Conservation (phyloP, 495 filamentous ascomycete species). For the Penicillium verhagenii region DNA sequence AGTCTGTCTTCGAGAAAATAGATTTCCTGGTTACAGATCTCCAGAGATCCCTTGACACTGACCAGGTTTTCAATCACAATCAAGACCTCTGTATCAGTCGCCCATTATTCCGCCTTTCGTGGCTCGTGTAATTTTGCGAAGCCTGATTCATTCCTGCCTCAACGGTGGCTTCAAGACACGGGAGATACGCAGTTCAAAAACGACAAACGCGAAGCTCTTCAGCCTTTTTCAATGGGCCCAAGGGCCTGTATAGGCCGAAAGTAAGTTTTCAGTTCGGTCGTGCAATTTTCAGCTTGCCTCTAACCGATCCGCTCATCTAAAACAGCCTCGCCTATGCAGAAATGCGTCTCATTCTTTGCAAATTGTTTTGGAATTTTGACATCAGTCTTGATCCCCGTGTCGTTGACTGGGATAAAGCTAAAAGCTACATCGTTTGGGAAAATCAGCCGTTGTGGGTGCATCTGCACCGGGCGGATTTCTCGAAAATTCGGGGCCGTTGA, state of each 20-base stretch:
- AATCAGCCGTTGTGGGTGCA: no score
- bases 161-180: constrained; percentile 36
- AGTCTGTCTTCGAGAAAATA: background rate
- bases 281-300: no score
- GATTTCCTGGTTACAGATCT: constrained; percentile 39
- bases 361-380: constrained; percentile 54
- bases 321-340: constrained; percentile 50
- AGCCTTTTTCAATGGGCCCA: constrained; percentile 38
- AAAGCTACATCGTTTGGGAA: no score
- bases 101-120: constrained; percentile 16
- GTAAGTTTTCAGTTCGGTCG: constrained; percentile 4
- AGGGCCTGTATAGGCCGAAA: constrained; percentile 41
- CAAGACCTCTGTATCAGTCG: no score
- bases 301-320: no score
- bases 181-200: constrained; percentile 15
- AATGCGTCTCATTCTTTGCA: constrained; percentile 49
- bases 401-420: background rate
- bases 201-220: constrained; percentile 23
- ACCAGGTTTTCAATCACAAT: no score
- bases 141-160: constrained; percentile 33
- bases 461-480: no score
- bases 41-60: no score
- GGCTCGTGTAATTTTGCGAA: constrained; percentile 14
- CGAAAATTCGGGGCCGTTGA: no score
- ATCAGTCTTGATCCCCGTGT: constrained; percentile 27